phyloP scores from a whole-genome alignment of 192 early-diverging fungal species.

The Polychytrium aggregatum region DNA sequence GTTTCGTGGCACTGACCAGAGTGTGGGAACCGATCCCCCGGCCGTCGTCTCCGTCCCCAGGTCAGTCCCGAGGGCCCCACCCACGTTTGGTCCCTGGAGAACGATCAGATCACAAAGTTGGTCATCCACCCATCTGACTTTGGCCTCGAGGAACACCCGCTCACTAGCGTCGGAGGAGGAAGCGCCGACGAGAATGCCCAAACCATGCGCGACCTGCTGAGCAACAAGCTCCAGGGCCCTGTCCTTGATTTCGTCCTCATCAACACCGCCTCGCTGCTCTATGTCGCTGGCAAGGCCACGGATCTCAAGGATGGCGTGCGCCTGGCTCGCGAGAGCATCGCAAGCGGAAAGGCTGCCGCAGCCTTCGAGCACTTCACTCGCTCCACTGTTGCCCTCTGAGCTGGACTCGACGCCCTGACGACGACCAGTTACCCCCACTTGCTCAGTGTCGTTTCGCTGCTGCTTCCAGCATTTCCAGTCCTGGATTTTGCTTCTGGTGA shows the following conservation, averaged over 20 bases:
- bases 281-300: conserved; percentile 61
- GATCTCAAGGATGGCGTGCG: conserved; percentile 65
- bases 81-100: conserved; percentile 73
- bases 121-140: conserved; percentile 76
- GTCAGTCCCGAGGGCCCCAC: conserved; percentile 82
- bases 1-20: no score
- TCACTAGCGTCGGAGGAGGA: conserved; percentile 61
- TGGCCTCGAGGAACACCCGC: conserved; percentile 64
- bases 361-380: conserved; percentile 4
- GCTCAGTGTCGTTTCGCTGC: no score
- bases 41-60: conserved; percentile 24
- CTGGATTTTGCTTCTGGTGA: no score
- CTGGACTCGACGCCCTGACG: no score
- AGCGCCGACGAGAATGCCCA: conserved; percentile 60
- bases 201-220: conserved; percentile 58
- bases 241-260: conserved; percentile 86
- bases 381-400: no score
- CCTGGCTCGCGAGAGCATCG: conserved; percentile 63
- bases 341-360: conserved; percentile 51
- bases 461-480: no score
- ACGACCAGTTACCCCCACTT: no score
- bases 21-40: no score
- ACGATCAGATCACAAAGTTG: conserved; percentile 48
- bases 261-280: conserved; percentile 81
- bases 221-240: conserved; percentile 47